phyloP scores from a whole-genome alignment of 2,329 filamentous ascomycete genomes.

The Chaetomium globosum region DNA sequence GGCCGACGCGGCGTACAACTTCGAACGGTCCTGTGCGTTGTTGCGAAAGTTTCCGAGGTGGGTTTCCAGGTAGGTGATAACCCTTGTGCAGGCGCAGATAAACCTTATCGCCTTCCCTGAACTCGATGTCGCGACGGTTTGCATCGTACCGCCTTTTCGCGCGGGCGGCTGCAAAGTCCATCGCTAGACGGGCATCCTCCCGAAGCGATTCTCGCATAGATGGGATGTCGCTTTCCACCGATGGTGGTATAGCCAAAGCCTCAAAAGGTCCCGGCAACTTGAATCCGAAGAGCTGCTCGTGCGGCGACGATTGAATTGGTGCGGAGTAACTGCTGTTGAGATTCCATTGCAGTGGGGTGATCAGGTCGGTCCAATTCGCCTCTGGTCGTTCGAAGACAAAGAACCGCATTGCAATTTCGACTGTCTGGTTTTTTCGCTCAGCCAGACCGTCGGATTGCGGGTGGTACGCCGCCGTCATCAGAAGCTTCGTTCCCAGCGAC shows the following conservation, averaged over 20 bases:
- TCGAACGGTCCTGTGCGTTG: not conserved
- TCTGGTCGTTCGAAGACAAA: not conserved
- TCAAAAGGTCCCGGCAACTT: not conserved
- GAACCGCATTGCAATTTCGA: constrained; percentile 1
- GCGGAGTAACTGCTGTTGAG: not conserved
- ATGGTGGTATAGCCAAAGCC: no score
- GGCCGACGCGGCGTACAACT: not conserved
- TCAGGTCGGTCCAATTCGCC: not conserved
- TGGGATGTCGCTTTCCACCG: not conserved
- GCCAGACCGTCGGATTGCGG: not conserved
- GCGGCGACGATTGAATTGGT: not conserved
- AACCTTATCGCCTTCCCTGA: not conserved
- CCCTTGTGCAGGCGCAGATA: not conserved
- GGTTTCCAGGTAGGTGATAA: not conserved
- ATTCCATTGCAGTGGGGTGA: not conserved
- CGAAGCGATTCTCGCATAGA: not conserved
- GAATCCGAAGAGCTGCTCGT: not conserved
- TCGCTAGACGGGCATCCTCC: not conserved
- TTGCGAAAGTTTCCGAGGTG: not conserved
- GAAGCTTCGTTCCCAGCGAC: not conserved
- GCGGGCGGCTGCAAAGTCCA: not conserved
- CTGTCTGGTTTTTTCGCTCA: constrained; percentile 1
- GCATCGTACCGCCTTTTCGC: not conserved
- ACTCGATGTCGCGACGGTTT: not conserved
- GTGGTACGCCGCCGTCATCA: constrained; percentile 5